phyloP scores from a whole-genome alignment of 352 stramenopile genomes.

The Phytophthora foliorum region DNA sequence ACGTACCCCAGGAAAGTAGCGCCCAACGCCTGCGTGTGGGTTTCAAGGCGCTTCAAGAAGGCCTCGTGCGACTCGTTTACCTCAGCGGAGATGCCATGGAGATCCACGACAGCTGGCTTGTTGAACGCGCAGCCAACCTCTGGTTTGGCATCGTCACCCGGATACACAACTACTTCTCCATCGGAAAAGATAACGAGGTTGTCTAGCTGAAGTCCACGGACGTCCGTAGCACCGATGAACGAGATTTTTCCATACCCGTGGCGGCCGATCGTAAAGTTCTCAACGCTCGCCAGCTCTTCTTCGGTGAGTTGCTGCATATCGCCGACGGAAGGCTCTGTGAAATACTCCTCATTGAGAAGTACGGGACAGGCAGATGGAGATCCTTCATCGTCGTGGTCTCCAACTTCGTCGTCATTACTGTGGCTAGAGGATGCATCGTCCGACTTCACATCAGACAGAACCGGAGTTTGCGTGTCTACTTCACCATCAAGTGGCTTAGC shows the following conservation, averaged over 20 bases:
- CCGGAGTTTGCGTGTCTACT: not conserved
- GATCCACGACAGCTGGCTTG: slow-evolving; percentile 55
- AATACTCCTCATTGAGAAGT: slow-evolving; percentile 51
- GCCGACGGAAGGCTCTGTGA: slow-evolving; percentile 43
- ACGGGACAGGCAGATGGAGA: slow-evolving; percentile 28
- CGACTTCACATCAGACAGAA: not conserved
- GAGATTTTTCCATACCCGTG: slow-evolving; percentile 46
- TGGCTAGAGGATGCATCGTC: not conserved
- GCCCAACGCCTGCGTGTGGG: slow-evolving; percentile 42
- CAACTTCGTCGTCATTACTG: not conserved
- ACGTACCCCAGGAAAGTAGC: slow-evolving; percentile 56
- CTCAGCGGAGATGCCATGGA: slow-evolving; percentile 41
- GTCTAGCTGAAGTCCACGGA: slow-evolving; percentile 59
- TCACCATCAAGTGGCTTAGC: not conserved
- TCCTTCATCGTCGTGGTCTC: not conserved
- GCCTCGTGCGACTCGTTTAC: slow-evolving; percentile 23
- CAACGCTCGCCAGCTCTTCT: slow-evolving; percentile 44
- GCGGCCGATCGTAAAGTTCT: slow-evolving; percentile 55
- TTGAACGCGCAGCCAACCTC: slow-evolving; percentile 49
- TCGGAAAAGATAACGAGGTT: slow-evolving; percentile 48
- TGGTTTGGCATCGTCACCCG: slow-evolving; percentile 52
- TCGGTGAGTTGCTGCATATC: slow-evolving; percentile 51
- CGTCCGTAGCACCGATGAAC: slow-evolving; percentile 53
- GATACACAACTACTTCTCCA: slow-evolving; percentile 58
- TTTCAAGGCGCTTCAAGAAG: slow-evolving; percentile 52